Base-by-base conservation (phyloP, 2,329 filamentous ascomycete species). In the Fusarium sp. region DNA sequence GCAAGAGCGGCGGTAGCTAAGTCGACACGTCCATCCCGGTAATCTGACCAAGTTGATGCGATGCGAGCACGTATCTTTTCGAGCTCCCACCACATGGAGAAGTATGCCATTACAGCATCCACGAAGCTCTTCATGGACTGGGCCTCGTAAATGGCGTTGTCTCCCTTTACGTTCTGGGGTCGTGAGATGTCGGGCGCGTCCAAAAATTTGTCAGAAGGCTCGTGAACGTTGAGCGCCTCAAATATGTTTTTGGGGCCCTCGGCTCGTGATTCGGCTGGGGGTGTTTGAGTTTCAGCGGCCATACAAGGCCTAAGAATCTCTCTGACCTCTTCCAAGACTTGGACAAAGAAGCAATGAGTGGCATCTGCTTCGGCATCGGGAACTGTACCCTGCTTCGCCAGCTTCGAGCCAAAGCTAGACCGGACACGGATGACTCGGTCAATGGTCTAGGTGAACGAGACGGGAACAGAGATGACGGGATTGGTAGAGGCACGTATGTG, bases 371-470 rank as follows among this genome's bases (percentile, higher is more conserved):
- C 36, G 7, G 63, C 31, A 37, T 76, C 65, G 4, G 57, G 15
- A 12, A 47, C 23, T 2, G 55, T 58, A 6, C 66, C 67, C 43
- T 73, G 54, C 6, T 73, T 23, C 6, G 40, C 56, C 8, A 80
- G 44, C 10, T 70, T 60, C 0, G 18, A 15, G 1, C 72, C 64
- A 43, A 82, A 82, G 1, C n/a, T 37, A 23, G 75, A 68, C 9
- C 82, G 77, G 4, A 76, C 54, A 9, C 61, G n/a, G 34, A 85
- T 85, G 16, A 81, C 75, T 1, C 80, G 77, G 30, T 80, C 67
- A 4, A 86, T 65, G 1, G 80, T 78, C 6, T 56, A 56, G 1
- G 63, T 55, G 31, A 85, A 75, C 7, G 72, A 66, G 0, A 23
- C 16, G 0, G 82, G 79, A 0, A 83, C 73, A 1, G 72, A 43